Percentiles rank a stretch among this genome's conserved stretches.
Evolutionary conservation across 2,329 filamentous ascomycete genomes (phyloP).

Genomic region (Cercospora canescens): DNA sequence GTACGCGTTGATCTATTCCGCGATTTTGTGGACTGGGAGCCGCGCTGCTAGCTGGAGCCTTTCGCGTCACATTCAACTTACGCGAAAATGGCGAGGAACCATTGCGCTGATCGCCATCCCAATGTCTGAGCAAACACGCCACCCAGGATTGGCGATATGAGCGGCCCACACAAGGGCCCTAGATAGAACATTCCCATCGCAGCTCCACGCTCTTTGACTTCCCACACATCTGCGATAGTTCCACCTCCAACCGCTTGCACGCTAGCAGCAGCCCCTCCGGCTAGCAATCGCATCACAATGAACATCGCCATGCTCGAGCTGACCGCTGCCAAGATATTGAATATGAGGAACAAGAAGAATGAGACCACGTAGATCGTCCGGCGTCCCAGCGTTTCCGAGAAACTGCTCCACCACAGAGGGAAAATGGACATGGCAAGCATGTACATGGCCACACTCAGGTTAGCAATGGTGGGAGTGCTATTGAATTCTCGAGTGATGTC

Average conservation of each 20-base stretch:
- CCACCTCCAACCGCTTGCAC: conserved; percentile 83
- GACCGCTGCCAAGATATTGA: conserved; percentile 68
- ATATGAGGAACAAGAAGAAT: conserved; percentile 71
- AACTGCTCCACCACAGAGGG: conserved; percentile 83
- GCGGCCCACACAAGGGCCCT: conserved; percentile 72
- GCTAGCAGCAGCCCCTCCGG: conserved; percentile 74
- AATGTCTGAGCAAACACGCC: conserved; percentile 68
- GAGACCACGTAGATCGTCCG: conserved; percentile 77
- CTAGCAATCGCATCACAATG: conserved; percentile 71
- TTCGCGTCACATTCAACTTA: too few relatives aligned
- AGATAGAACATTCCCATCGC: conserved; percentile 87
- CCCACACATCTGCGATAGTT: conserved; percentile 81
- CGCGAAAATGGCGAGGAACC: conserved; percentile 71
- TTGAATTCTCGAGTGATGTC: conserved; percentile 64
- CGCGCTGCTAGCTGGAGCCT: too few relatives aligned
- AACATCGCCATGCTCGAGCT: conserved; percentile 73
- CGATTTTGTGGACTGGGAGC: neutral
- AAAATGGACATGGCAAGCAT: conserved; percentile 81
- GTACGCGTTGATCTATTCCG: neutral
- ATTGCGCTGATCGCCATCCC: conserved; percentile 76
- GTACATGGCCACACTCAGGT: conserved; percentile 75
- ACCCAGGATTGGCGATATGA: conserved; percentile 75
- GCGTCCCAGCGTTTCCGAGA: conserved; percentile 70
- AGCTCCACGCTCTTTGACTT: conserved; percentile 66
- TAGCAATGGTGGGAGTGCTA: conserved; percentile 65